Base-by-base conservation (phyloP, 2,329 filamentous ascomycete species). In the Cadophora luteo-olivacea region DNA sequence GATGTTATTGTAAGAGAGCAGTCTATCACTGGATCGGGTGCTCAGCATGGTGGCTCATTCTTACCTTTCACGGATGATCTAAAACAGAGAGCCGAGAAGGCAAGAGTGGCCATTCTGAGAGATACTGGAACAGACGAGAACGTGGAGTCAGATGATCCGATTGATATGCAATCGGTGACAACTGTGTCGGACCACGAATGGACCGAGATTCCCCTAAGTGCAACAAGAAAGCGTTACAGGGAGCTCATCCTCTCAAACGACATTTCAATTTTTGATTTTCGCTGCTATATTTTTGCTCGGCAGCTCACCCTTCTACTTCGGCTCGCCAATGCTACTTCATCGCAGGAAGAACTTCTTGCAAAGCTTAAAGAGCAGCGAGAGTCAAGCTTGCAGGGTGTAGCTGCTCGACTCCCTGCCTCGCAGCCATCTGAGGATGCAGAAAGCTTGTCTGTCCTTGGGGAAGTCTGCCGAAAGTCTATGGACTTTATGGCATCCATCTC, bases 221-320 rank as follows among this genome's bases (percentile, higher is more conserved):
- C 88, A 11, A 84, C 86, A 0, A 89, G 88, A 71, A 97, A 97
- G 78, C 87, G 92, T 1, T 99, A 98, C 77, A 89, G 95, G 63
- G 93, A 97, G 67, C 88, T 97, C 75, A 99, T 99, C 61, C 84
- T 99, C 49, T 91, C 92, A 16, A 99, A 97, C 81, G 92, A 97
- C 72, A 97, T 99, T 45, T 99, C 96, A 0, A 85, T 97, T 2
- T 97, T 98, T 77, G 96, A 99, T 79, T 98, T 99, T 78, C 87
- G 93, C 61, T 93, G 92, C 74, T 99, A 99, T 78, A 89, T 99
- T 14, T 99, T 98, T 79, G 90, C 93, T 3, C 88, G 96, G 29
- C 95, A 99, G 75, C 88, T 97, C 70, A 87, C 91, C 2, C 81
- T 99, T 0, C 84, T 98, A 1, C 84, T 97, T 14, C 88, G 94